Conservation (phyloP, 2,329 filamentous ascomycete species). For the Chaetomiaceae sp. region DNA sequence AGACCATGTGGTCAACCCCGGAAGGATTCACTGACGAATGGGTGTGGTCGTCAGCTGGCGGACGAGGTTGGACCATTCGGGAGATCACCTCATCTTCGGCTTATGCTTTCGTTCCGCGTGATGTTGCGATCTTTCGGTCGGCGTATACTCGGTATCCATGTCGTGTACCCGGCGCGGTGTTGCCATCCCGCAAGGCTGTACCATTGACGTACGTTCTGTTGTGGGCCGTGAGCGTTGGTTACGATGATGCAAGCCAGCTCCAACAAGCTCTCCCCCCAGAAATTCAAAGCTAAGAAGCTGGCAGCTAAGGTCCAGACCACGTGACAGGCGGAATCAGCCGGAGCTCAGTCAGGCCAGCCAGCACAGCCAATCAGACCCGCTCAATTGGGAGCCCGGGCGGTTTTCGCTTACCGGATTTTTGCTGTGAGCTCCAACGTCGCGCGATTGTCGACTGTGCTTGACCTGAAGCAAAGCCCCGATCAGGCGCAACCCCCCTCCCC, state of each 20-base stretch:
- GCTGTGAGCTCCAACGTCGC: conserved; percentile 29
- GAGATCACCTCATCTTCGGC: no score
- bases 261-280: not conserved
- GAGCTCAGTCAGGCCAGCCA: conserved; percentile 8
- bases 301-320: conserved; percentile 3
- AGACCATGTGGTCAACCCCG: no score
- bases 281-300: not conserved
- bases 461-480: conserved; percentile 16
- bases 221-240: not conserved
- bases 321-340: conserved; percentile 21
- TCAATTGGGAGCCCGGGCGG: conserved; percentile 57
- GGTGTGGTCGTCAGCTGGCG: no score
- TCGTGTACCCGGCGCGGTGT: no score
- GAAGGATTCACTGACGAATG: no score
- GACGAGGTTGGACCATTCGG: no score
- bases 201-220: no score
- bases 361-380: conserved; percentile 18
- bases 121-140: no score
- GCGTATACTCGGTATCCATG: no score
- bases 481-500: conserved; percentile 24
- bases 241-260: not conserved
- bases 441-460: conserved; percentile 16
- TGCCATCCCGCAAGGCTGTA: no score
- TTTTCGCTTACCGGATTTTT: conserved; percentile 43
- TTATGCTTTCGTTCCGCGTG: no score